Conservation (phyloP, 768 basidiomycete species). For the Xerocomus brunneocitrinus region DNA sequence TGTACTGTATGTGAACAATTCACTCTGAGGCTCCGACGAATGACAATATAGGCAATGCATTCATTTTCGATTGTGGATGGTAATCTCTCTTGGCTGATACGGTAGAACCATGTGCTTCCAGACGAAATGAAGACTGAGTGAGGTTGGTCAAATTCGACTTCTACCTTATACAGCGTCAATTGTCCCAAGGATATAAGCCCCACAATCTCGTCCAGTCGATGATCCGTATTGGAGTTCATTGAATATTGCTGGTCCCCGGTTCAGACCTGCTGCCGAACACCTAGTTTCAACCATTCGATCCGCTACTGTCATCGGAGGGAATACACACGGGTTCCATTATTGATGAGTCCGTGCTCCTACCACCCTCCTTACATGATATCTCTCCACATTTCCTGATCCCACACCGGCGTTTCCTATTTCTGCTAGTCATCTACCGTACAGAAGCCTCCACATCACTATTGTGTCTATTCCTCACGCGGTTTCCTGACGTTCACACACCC, state of each 20-base stretch:
- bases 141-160: conserved; percentile 7
- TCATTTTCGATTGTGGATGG: conserved; percentile 5
- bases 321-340: not conserved
- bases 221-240: conserved; percentile 6
- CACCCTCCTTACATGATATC: not conserved
- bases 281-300: not conserved
- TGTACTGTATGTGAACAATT: not conserved
- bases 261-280: conserved; percentile 2
- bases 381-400: no score
- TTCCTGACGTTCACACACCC: not conserved
- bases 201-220: conserved; percentile 4
- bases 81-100: conserved; percentile 2
- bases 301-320: not conserved
- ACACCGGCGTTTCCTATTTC: not conserved
- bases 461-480: not conserved
- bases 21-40: not conserved
- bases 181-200: conserved; percentile 6
- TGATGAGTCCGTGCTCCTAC: not conserved
- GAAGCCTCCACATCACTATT: not conserved
- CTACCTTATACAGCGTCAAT: not conserved
- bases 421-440: not conserved
- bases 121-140: conserved; percentile 1
- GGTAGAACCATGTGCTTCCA: conserved; percentile 7
- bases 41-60: not conserved
- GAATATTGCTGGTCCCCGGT: conserved; percentile 3